Base-by-base conservation (phyloP, 306 rosid species). In the Cucumis cinereus region DNA sequence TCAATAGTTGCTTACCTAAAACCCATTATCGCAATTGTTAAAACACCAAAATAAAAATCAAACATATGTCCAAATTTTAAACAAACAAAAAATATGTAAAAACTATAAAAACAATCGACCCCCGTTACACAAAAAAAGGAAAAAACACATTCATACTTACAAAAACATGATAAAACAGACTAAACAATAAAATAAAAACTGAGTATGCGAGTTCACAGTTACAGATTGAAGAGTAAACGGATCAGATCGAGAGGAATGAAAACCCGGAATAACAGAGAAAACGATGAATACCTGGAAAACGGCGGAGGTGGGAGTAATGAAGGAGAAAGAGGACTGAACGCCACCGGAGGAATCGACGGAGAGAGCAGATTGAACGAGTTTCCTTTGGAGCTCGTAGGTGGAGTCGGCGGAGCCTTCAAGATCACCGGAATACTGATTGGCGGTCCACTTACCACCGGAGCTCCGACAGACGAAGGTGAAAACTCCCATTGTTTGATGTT, bases 301-400 rank as follows among this genome's bases (percentile, higher is more conserved):
- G 1, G 88, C 97, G 23, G 98, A 90, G 33, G 82, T 1, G 3
- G 98, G 97, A 28, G 85, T 43, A 24, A 91, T 70, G 19, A n/a
- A 8, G 52, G 98, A 90, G 88, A 80, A 93, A 33, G 98, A 90
- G 66, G 91, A 84, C 84, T 86, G 97, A 23, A 93, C 91, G 14
- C 78, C 87, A 8, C 98, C 97, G 67, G 89, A 86, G 17, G 87
- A 87, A 74, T 93, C 98, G 26, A 38, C 79, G 75, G 89, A 85
- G 75, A 90, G 92, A 40, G 84, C 92, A 64, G 88, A 26, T 6
- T 87, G 83, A 40, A 93, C 94, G 53, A 93, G 96, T 59, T 81
- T 85, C 87, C 92, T 85, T 86, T 93, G 97, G 72, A 93, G 89
- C 9, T 85, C 91, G 79, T 75, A 91, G 43, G 90, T 61, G 12